A percentile compares a stretch with the other conserved stretches of the same genome.
Conservation (phyloP, 2,329 filamentous ascomycete genomes). For the Pseudovirgaria hyperparasitica region DNA sequence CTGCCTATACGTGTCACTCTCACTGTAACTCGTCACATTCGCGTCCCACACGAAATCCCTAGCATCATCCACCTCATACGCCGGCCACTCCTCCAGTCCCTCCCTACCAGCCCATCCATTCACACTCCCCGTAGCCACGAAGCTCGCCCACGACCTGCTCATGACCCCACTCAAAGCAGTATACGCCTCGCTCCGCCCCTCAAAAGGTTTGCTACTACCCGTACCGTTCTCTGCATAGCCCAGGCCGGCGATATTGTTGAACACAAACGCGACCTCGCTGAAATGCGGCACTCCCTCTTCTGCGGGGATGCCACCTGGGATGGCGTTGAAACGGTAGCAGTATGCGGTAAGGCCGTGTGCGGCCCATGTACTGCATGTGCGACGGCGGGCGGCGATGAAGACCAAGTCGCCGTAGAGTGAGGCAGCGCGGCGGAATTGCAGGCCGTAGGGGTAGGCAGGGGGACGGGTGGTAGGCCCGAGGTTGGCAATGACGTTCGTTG, state of each 20-base stretch:
- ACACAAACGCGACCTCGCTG: conserved; percentile 36
- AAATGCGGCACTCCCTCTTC: conserved; percentile 41
- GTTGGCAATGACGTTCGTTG: conserved; percentile 19
- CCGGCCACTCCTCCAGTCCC: conserved; percentile 25
- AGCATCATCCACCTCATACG: conserved; percentile 22
- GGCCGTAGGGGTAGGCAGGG: conserved; percentile 8
- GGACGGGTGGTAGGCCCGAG: conserved; percentile 13
- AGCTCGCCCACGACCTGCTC: conserved; percentile 32
- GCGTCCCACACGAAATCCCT: conserved; percentile 35
- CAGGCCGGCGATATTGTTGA: conserved; percentile 30
- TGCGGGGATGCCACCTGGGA: conserved; percentile 30
- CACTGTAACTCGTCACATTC: conserved; percentile 27
- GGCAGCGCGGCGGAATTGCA: conserved; percentile 41
- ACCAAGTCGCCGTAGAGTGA: conserved; percentile 41
- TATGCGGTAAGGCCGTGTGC: conserved; percentile 37
- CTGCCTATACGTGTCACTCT: conserved; percentile 31
- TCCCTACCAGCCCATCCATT: conserved; percentile 25
- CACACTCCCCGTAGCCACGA: conserved; percentile 28
- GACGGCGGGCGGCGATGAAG: conserved; percentile 45
- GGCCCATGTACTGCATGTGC: conserved; percentile 37
- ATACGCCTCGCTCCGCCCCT: conserved; percentile 23
- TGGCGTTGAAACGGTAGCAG: conserved; percentile 50
- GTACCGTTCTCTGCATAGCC: conserved; percentile 27
- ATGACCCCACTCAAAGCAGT: conserved; percentile 29
- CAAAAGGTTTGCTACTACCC: conserved; percentile 17